A percentile compares a stretch with the other conserved stretches of the same genome.
phyloP scores from a whole-genome alignment of 2,329 filamentous ascomycete genomes.

The Hypocrella siamensis region DNA sequence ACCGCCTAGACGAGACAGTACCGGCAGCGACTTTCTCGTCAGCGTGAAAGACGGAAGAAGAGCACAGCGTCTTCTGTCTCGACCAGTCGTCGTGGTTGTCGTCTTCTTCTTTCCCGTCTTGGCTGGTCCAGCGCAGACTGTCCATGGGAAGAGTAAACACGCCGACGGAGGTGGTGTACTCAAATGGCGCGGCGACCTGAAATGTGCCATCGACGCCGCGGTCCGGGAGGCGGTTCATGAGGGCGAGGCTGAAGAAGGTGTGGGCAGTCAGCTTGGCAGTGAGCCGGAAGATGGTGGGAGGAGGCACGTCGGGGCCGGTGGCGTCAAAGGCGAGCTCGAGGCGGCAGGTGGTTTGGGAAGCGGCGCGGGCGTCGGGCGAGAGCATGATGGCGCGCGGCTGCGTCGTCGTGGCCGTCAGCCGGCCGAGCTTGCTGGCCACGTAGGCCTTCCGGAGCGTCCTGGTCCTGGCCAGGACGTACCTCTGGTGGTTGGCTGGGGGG shows the following conservation, averaged over 20 bases:
- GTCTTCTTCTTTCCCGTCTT: too few relatives aligned
- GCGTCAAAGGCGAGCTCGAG: neutral
- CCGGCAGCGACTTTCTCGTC: neutral
- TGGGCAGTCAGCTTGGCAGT: neutral
- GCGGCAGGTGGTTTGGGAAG: neutral
- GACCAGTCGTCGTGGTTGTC: neutral
- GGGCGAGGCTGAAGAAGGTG: neutral
- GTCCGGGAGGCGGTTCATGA: conserved; percentile 1
- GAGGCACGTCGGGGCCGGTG: neutral
- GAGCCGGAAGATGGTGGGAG: neutral
- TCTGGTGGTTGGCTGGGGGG: neutral
- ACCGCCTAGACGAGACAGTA: neutral
- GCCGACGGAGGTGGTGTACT: neutral
- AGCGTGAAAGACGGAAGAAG: too few relatives aligned
- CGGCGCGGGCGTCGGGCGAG: neutral
- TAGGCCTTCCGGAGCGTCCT: conserved; percentile 1
- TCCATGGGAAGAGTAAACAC: conserved; percentile 1
- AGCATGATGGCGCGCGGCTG: conserved; percentile 1
- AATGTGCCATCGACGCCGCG: neutral
- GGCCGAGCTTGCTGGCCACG: neutral
- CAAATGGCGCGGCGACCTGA: neutral
- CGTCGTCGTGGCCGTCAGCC: neutral
- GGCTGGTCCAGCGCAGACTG: neutral
- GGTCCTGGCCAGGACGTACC: neutral
- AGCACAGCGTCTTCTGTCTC: too few relatives aligned